These are phyloP conservation scores for Microcos paniculata DNA, from an alignment of 345 rosid species.

Conservation along the genomic window DNA sequence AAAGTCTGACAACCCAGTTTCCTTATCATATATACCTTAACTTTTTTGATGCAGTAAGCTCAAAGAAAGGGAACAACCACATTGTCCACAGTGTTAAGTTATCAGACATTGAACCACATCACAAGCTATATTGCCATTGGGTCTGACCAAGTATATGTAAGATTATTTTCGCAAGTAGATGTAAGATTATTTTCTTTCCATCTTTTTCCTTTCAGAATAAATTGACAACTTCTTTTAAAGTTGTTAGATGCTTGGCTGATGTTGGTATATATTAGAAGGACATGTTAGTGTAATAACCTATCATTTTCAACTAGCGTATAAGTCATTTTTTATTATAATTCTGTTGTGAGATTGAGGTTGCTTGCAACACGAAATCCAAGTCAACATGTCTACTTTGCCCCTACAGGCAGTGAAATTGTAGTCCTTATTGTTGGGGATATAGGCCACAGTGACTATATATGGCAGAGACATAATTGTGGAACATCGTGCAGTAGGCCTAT, in stretches of 20 bases:
- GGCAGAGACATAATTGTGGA: no score
- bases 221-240: background rate
- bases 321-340: no score
- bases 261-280: background rate
- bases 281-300: background rate
- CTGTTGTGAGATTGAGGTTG: no score
- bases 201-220: background rate
- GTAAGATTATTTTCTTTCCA: constrained; percentile 39
- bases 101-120: constrained; percentile 47
- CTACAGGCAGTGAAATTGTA: no score
- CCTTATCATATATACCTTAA: background rate
- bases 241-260: background rate
- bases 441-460: no score
- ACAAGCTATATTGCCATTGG: constrained; percentile 72
- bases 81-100: constrained; percentile 61
- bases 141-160: constrained; percentile 71
- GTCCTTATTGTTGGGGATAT: no score
- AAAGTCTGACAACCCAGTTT: no score
- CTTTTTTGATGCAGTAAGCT: constrained; percentile 46
- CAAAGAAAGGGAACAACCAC: constrained; percentile 66
- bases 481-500: no score
- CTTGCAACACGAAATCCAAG: no score
- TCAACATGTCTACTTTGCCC: no score
- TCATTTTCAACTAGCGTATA: no score
- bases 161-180: no score